These are phyloP conservation scores for Trametes pubescens DNA, from an alignment of 1,284 basidiomycete species.

Conservation along the genomic window DNA sequence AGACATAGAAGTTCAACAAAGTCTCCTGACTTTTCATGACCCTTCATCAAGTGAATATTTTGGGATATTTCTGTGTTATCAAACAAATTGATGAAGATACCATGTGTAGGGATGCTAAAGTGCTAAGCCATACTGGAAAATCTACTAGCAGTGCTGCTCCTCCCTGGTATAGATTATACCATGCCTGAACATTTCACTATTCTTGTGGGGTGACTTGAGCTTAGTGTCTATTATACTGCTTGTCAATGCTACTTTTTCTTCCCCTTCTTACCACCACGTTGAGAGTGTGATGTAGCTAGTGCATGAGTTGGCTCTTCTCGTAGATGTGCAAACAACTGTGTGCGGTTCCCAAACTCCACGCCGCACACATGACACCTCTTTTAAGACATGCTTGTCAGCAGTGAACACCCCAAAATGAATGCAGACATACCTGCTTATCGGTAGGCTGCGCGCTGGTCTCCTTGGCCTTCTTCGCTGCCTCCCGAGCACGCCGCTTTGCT, in stretches of 20 bases:
- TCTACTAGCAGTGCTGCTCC: no score
- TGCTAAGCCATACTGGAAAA: neutral
- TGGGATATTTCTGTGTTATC: no score
- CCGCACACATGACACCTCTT: conserved; percentile 80
- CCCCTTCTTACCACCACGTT: neutral
- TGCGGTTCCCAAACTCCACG: conserved; percentile 72
- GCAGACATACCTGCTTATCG: conserved; percentile 33
- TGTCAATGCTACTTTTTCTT: neutral
- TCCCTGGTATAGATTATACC: no score
- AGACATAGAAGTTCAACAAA: no score
- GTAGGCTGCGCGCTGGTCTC: conserved; percentile 40
- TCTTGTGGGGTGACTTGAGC: no score
- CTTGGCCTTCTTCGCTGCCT: conserved; percentile 77
- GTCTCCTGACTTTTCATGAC: no score
- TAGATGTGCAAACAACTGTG: conserved; percentile 86
- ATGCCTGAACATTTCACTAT: neutral
- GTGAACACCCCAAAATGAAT: conserved; percentile 1
- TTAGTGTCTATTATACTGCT: no score
- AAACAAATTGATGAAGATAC: no score
- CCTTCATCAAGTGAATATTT: no score
- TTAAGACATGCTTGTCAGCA: neutral
- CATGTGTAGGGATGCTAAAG: no score
- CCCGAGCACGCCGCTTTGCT: conserved; percentile 81
- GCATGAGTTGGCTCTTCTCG: conserved; percentile 75
- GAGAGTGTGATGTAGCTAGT: conserved; percentile 47